A percentile compares a stretch with the other conserved stretches of the same genome.
These are phyloP conservation scores for Botrytis hyacinthi DNA, from an alignment of 2,329 filamentous ascomycete species.

Conservation along the genomic window DNA sequence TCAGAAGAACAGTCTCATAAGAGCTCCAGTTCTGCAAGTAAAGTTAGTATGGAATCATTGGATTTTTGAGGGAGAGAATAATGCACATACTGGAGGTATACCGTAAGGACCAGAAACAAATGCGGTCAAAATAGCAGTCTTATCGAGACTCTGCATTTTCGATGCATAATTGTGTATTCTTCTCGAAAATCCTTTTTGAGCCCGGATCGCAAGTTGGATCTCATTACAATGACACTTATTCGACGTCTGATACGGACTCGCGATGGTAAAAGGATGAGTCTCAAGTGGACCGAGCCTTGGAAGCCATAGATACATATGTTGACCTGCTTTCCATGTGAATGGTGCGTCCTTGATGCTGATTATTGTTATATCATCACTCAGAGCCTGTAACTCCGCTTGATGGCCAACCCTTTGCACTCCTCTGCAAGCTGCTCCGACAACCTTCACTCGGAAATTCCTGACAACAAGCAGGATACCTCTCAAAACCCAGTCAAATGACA, in stretches of 20 bases:
- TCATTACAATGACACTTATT: conserved; percentile 45
- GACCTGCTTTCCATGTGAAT: conserved; percentile 58
- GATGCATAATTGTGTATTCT: conserved; percentile 50
- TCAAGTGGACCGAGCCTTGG: conserved; percentile 54
- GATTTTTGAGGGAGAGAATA: not conserved
- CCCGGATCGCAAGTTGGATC: conserved; percentile 57
- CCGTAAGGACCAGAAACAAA: conserved; percentile 59
- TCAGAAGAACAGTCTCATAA: conserved; percentile 58
- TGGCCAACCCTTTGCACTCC: conserved; percentile 49
- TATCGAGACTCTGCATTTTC: conserved; percentile 38
- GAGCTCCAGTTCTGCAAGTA: conserved; percentile 47
- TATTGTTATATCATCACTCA: conserved; percentile 54
- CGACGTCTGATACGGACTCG: conserved; percentile 51
- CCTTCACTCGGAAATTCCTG: conserved; percentile 50
- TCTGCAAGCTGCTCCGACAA: conserved; percentile 26
- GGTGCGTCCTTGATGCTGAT: conserved; percentile 59
- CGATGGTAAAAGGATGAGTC: conserved; percentile 61
- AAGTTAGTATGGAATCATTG: not conserved
- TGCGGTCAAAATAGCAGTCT: conserved; percentile 40
- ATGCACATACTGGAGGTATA: conserved; percentile 43
- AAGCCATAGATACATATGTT: conserved; percentile 61
- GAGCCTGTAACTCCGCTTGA: conserved; percentile 47
- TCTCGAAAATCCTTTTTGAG: conserved; percentile 56
- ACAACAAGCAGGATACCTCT: conserved; percentile 46
- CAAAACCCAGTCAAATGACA: conserved; percentile 60